Percentiles rank a stretch among this genome's conserved stretches.
Evolutionary conservation across 2,329 filamentous ascomycete species (phyloP).

Genomic region (Neospermospora avenae): DNA sequence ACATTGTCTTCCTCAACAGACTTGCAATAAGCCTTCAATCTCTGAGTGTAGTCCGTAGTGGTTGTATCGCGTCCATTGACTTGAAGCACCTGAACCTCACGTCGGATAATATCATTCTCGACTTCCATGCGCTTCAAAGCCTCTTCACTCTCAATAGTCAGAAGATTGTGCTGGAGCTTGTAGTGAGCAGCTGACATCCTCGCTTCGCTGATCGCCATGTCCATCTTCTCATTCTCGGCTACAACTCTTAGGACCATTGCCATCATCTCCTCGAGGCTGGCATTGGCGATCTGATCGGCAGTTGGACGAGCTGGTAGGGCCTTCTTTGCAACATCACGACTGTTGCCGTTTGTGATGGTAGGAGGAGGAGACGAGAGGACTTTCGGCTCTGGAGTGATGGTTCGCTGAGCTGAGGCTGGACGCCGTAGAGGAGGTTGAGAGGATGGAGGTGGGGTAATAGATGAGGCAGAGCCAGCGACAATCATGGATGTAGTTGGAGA

Average conservation of each 20-base stretch:
- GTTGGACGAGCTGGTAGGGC: constrained; percentile 37
- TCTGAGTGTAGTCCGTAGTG: constrained; percentile 53
- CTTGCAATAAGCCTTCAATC: constrained; percentile 66
- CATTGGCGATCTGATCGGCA: constrained; percentile 49
- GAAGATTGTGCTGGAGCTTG: constrained; percentile 83
- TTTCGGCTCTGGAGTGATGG: constrained; percentile 21
- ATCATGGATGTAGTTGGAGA: constrained; percentile 24
- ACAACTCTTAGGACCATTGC: constrained; percentile 53
- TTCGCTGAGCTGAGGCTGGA: constrained; percentile 10
- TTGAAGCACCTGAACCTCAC: constrained; percentile 83
- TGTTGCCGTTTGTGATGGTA: constrained; percentile 27
- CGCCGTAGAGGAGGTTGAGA: constrained; percentile 44
- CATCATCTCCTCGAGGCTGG: constrained; percentile 53
- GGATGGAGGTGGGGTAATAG: constrained; percentile 62
- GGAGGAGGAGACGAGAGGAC: constrained; percentile 32
- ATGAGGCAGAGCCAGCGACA: constrained; percentile 39
- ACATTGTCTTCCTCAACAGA: constrained; percentile 64
- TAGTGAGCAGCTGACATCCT: constrained; percentile 87
- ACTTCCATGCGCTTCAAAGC: constrained; percentile 83
- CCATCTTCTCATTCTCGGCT: constrained; percentile 53
- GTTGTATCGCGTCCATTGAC: constrained; percentile 59
- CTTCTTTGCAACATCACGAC: constrained; percentile 15
- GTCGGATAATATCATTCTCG: constrained; percentile 86
- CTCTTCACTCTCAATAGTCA: constrained; percentile 80
- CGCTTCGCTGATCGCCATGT: constrained; percentile 51